A percentile compares a stretch with the other conserved stretches of the same genome.
Conservation (phyloP, 495 filamentous ascomycete species). For the Elasticomyces elasticus region DNA sequence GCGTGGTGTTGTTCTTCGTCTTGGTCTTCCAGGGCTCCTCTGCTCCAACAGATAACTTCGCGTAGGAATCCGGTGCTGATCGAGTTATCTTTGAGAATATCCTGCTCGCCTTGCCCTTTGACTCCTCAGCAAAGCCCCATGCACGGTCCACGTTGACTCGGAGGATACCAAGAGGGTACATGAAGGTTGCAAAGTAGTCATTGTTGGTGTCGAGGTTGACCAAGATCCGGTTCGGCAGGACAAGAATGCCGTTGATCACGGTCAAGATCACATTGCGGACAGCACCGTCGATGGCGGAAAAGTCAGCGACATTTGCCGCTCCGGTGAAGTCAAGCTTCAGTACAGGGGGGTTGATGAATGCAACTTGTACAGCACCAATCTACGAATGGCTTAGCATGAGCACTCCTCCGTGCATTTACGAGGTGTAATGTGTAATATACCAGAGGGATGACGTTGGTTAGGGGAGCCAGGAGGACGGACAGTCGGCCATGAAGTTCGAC, state of each 20-base stretch:
- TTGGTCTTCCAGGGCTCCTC: slow-evolving; percentile 33
- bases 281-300: slow-evolving; percentile 27
- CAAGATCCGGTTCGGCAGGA: slow-evolving; percentile 38
- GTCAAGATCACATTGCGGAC: slow-evolving; percentile 31
- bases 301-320: slow-evolving; percentile 34
- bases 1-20: slow-evolving; percentile 30
- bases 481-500: slow-evolving; percentile 36
- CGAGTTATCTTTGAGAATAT: slow-evolving; percentile 29
- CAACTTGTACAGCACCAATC: slow-evolving; percentile 37
- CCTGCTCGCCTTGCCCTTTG: slow-evolving; percentile 3
- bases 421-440: slow-evolving; percentile 17
- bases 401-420: background rate
- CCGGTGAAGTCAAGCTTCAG: slow-evolving; percentile 36
- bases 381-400: slow-evolving; percentile 5
- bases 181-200: slow-evolving; percentile 38
- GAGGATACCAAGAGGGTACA: slow-evolving; percentile 33
- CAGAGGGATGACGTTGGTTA: slow-evolving; percentile 35
- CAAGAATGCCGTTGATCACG: slow-evolving; percentile 34
- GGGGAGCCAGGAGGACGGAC: slow-evolving; percentile 32
- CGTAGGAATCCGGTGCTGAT: slow-evolving; percentile 33
- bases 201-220: slow-evolving; percentile 35
- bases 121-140: slow-evolving; percentile 22
- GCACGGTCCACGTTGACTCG: slow-evolving; percentile 36
- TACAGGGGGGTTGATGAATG: slow-evolving; percentile 37
- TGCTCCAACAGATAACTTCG: slow-evolving; percentile 32